Evolutionary conservation across 2,329 filamentous ascomycete genomes (phyloP), one percentile per base, ranked within the genome.

Genomic region (Fusarium chuoi): DNA sequence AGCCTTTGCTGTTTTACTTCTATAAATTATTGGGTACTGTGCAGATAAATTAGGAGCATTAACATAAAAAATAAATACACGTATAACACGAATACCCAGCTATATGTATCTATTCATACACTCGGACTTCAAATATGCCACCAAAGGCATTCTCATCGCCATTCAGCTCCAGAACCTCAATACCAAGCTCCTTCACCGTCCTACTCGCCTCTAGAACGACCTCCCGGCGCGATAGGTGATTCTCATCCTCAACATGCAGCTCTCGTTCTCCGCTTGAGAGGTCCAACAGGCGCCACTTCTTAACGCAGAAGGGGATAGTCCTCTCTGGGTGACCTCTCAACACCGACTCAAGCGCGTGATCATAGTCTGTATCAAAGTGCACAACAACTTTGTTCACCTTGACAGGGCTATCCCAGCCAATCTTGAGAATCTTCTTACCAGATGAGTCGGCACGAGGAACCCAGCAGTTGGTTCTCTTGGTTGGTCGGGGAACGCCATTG

Each of bases 391-490:
- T 68, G 26, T 17, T 44, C 0, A 48, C 4, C 4, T 55, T 46
- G 4, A 68, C 18, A 2, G 36, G 36, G 1, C 2, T 22, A 10
- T 35, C 7, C 65, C 65, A 68, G 0, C 12, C 2, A 8, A 68
- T 15, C 10, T 9, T 68, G 2, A 68, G 39, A 3, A 68, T 18
- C 30, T 28, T 68, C 3, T 41, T 55, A 1, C 36, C 46, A 13
- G 41, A 9, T 0, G 13, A 10, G 9, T 48, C 36, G 5, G 18
- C 12, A 4, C 20, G 5, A 5, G 65, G 65, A 4, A 68, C 64
- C 65, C 64, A 68, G 6, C 65, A 68, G 33, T 68, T 68, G 0
- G 65, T 36, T 30, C 65, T 68, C 56, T 68, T 68, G 3, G 65
- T 68, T 0, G 65, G 64, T 8, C 65, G 64, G 0, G 65, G 17